phyloP scores from a whole-genome alignment of 2,329 filamentous ascomycete genomes.

The Fusarium udum region DNA sequence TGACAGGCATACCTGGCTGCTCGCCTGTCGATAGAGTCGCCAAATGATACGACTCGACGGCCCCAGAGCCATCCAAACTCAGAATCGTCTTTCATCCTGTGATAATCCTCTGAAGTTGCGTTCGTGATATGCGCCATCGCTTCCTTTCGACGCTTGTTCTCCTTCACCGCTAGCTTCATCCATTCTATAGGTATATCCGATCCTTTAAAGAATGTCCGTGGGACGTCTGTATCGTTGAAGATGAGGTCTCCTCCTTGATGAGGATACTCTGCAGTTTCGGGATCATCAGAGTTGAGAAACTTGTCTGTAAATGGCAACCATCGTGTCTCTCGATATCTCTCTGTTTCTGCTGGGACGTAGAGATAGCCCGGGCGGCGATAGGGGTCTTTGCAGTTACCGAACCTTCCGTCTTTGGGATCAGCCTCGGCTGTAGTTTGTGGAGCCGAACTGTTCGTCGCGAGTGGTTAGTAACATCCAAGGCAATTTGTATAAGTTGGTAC shows the following conservation, averaged over 20 bases:
- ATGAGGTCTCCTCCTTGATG: neutral
- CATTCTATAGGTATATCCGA: neutral
- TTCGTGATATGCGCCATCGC: neutral
- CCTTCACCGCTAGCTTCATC: neutral
- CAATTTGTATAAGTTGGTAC: fast-evolving
- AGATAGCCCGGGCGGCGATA: neutral
- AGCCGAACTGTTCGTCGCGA: neutral
- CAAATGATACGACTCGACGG: neutral
- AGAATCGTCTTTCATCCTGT: neutral
- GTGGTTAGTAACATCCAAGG: fast-evolving
- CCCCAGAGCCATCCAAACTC: constrained; percentile 5
- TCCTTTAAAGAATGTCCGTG: neutral
- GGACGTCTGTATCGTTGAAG: neutral
- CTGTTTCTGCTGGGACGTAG: neutral
- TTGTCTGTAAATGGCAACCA: neutral
- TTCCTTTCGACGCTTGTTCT: neutral
- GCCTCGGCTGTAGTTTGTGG: neutral
- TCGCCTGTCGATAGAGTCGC: constrained; percentile 3
- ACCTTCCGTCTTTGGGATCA: neutral
- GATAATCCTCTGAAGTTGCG: neutral
- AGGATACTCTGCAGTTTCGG: neutral
- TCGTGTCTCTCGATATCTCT: neutral
- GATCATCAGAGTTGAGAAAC: neutral
- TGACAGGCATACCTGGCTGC: neutral
- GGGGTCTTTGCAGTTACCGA: neutral